Percentiles rank a stretch among this genome's conserved stretches.
phyloP scores from a whole-genome alignment of 139 green algal species.

The Chlamydomonas sp. region DNA sequence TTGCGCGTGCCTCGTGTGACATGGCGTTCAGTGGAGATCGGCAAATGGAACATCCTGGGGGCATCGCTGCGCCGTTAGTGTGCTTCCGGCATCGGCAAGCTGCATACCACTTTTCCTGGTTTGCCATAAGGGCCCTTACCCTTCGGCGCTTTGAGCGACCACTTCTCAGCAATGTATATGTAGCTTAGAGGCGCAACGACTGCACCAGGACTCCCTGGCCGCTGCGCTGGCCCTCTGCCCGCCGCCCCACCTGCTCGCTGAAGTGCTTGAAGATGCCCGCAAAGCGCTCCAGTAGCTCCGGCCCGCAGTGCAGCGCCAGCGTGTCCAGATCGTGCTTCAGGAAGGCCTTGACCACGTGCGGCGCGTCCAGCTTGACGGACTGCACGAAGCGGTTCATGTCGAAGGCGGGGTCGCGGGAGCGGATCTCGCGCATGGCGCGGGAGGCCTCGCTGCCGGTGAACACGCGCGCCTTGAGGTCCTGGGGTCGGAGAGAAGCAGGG shows the following conservation, averaged over 20 bases:
- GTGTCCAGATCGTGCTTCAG: conserved; percentile 61
- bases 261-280: conserved; percentile 79
- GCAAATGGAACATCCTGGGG: too few relatives aligned
- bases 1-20: too few relatives aligned
- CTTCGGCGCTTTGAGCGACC: too few relatives aligned
- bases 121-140: too few relatives aligned
- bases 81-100: too few relatives aligned
- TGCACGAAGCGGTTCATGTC: conserved; percentile 82
- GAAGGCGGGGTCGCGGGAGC: conserved; percentile 82
- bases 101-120: too few relatives aligned
- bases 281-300: conserved; percentile 89
- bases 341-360: conserved; percentile 55
- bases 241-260: conserved; percentile 48
- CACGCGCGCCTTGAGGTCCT: conserved; percentile 82
- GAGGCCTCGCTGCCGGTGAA: conserved; percentile 83
- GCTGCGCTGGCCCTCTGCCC: too few relatives aligned
- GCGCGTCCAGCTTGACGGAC: conserved; percentile 64
- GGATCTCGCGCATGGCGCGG: conserved; percentile 86
- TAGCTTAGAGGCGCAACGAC: too few relatives aligned
- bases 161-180: too few relatives aligned
- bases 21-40: too few relatives aligned
- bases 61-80: too few relatives aligned
- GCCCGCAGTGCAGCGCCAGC: conserved; percentile 76
- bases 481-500: neutral
- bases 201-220: too few relatives aligned